Evolutionary conservation across 495 filamentous ascomycete genomes (phyloP).

Genomic region (Aspergillus taichungensis): DNA sequence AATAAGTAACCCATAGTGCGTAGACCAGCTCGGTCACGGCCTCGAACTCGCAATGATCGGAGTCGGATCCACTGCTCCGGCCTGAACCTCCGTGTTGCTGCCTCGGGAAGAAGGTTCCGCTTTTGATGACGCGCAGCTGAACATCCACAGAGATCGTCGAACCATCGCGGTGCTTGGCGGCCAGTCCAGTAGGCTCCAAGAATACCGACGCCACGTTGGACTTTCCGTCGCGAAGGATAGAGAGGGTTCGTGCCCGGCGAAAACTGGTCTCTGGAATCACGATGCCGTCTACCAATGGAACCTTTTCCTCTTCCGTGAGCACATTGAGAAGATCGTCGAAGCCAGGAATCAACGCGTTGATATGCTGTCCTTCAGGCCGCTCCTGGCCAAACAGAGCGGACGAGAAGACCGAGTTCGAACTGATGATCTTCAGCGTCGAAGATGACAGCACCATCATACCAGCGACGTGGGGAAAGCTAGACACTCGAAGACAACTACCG

Average conservation of each 20-base stretch:
- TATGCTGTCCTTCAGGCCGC: slow-evolving; percentile 67
- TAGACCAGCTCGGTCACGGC: slow-evolving; percentile 74
- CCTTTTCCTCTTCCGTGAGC: slow-evolving; percentile 76
- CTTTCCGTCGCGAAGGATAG: slow-evolving; percentile 72
- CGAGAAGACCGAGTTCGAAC: slow-evolving; percentile 90
- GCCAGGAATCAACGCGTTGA: slow-evolving; percentile 73
- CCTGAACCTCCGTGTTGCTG: slow-evolving; percentile 31
- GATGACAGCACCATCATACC: slow-evolving; percentile 88
- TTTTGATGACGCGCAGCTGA: slow-evolving; percentile 92
- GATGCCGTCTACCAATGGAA: slow-evolving; percentile 81
- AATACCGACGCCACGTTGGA: slow-evolving; percentile 65
- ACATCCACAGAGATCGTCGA: slow-evolving; percentile 86
- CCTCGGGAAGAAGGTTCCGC: slow-evolving; percentile 49
- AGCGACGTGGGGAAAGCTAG: slow-evolving; percentile 93
- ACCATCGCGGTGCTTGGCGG: slow-evolving; percentile 82
- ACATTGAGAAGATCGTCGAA: slow-evolving; percentile 77
- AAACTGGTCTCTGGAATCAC: slow-evolving; percentile 96
- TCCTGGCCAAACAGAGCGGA: slow-evolving; percentile 83
- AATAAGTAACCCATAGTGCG: slow-evolving; percentile 96
- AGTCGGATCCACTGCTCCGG: slow-evolving; percentile 20
- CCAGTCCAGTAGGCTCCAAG: slow-evolving; percentile 68
- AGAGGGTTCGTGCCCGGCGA: slow-evolving; percentile 73
- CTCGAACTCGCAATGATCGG: slow-evolving; percentile 32
- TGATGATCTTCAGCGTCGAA: slow-evolving; percentile 66
- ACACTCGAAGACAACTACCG: slow-evolving; percentile 63